A percentile compares a stretch with the other conserved stretches of the same genome.
Conservation (phyloP, 129 eudicot genomes). For the Tagetes erecta region DNA sequence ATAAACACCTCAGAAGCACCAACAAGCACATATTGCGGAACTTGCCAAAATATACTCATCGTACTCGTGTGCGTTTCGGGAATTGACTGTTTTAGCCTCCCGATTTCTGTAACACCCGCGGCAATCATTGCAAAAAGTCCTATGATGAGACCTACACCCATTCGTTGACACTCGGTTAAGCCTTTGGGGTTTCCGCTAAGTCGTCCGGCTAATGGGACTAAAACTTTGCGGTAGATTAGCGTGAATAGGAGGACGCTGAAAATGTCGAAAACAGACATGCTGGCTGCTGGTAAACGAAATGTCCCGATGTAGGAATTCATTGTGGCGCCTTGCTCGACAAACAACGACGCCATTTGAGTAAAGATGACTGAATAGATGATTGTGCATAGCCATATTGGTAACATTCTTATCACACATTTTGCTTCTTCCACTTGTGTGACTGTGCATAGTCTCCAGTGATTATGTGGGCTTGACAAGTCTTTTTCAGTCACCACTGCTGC, state of each 20-base stretch:
- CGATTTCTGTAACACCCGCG: conserved; percentile 60
- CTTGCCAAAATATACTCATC: conserved; percentile 69
- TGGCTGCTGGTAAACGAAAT: conserved; percentile 70
- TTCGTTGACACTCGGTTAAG: conserved; percentile 69
- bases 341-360: conserved; percentile 85
- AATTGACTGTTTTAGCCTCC: conserved; percentile 43
- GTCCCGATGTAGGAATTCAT: conserved; percentile 50
- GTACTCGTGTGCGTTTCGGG: conserved; percentile 39
- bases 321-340: conserved; percentile 77
- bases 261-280: conserved; percentile 82
- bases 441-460: conserved; percentile 71
- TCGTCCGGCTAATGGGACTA: conserved; percentile 55
- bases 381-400: conserved; percentile 91
- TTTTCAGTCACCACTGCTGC: conserved; percentile 52
- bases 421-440: conserved; percentile 92
- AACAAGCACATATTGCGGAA: conserved; percentile 78
- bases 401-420: conserved; percentile 67
- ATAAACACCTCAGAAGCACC: conserved; percentile 91
- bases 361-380: conserved; percentile 78
- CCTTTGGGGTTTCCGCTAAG: conserved; percentile 68
- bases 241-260: conserved; percentile 65
- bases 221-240: conserved; percentile 45
- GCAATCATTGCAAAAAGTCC: conserved; percentile 73
- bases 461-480: conserved; percentile 31
- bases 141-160: conserved; percentile 74